Evolutionary conservation across 176 grass and related monocot genomes (phyloP).

Genomic region (Raddia distichophylla): DNA sequence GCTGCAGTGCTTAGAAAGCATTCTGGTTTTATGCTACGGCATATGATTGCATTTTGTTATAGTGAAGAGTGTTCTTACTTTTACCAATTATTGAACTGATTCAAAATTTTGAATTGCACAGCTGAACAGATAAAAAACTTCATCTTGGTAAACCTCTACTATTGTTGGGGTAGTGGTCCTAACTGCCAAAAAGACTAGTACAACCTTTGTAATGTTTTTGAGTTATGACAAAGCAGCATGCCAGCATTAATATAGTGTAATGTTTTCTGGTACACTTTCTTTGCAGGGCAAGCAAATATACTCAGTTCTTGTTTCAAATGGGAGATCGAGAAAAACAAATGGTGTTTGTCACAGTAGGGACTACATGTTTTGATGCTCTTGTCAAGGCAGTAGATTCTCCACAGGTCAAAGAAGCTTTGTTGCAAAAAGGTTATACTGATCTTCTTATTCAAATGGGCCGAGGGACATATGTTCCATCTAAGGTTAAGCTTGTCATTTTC

Average conservation of each 20-base stretch:
- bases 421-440: constrained; percentile 53
- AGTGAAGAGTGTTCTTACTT: no score
- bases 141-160: background rate
- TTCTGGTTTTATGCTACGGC: no score
- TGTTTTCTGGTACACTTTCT: background rate
- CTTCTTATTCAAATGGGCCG: constrained; percentile 73
- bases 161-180: background rate
- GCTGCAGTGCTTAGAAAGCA: background rate
- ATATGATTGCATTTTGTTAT: no score
- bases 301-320: background rate
- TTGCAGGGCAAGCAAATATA: background rate
- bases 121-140: background rate
- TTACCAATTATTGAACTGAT: no score
- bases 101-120: background rate
- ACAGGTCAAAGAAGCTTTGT: constrained; percentile 53
- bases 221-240: background rate
- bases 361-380: constrained; percentile 68
- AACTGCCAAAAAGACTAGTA: background rate
- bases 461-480: constrained; percentile 56
- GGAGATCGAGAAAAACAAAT: constrained; percentile 31
- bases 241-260: background rate
- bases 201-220: background rate
- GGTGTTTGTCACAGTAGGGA: constrained; percentile 74
- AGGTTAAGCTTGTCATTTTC: constrained; percentile 47
- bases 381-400: constrained; percentile 56